phyloP scores from a whole-genome alignment of 1,139 yeast species.

The Diutina rugosa region DNA sequence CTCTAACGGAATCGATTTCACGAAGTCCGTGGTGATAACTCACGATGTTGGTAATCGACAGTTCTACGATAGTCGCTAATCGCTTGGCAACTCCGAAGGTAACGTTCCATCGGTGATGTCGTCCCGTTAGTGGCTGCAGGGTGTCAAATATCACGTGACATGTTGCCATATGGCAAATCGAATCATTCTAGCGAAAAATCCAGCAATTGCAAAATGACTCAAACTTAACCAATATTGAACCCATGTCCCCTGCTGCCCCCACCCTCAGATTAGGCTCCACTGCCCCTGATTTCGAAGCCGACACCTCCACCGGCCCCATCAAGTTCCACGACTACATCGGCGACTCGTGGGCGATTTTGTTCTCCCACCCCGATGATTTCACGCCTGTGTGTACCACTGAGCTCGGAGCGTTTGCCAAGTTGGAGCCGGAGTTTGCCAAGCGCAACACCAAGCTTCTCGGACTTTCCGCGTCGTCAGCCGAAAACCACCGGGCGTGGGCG shows the following conservation, averaged over 20 bases:
- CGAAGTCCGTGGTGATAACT: too few relatives aligned
- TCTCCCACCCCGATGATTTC: constrained; percentile 81
- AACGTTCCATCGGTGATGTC: too few relatives aligned
- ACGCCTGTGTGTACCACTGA: constrained; percentile 89
- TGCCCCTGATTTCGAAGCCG: constrained; percentile 72
- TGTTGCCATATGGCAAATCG: neutral
- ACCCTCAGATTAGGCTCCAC: constrained; percentile 43
- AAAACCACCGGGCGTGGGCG: constrained; percentile 69
- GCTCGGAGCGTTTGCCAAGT: constrained; percentile 75
- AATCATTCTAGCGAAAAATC: neutral
- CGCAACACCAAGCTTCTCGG: constrained; percentile 51
- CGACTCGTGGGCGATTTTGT: constrained; percentile 64
- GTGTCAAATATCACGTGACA: neutral
- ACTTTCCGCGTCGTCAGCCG: neutral
- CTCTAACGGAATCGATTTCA: too few relatives aligned
- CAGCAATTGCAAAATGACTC: neutral
- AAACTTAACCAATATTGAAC: too few relatives aligned
- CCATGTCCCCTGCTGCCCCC: neutral
- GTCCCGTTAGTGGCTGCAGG: too few relatives aligned
- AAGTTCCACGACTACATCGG: constrained; percentile 69
- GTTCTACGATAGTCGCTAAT: too few relatives aligned
- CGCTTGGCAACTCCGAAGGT: too few relatives aligned
- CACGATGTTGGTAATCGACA: too few relatives aligned
- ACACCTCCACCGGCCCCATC: constrained; percentile 62
- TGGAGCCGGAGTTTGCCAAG: constrained; percentile 70